These are phyloP conservation scores for Rasamsonia emersonii DNA, from an alignment of 2,329 filamentous ascomycete species.

Conservation along the genomic window DNA sequence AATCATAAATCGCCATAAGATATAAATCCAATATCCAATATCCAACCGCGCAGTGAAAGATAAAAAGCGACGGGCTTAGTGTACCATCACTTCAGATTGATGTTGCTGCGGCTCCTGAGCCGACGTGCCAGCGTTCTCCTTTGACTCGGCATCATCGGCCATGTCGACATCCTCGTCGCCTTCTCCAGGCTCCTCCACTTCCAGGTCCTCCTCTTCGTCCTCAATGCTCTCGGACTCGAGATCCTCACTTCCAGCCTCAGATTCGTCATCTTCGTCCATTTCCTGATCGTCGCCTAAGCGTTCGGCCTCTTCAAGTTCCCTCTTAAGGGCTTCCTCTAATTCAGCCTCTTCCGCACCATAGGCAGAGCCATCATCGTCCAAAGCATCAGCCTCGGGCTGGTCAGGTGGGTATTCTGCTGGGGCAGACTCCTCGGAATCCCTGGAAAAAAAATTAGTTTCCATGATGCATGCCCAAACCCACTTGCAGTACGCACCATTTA, in stretches of 20 bases:
- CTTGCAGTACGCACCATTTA: constrained; percentile 65
- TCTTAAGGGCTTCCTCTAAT: constrained; percentile 55
- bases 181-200: constrained; percentile 53
- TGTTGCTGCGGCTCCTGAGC: constrained; percentile 20
- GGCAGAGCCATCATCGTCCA: constrained; percentile 70
- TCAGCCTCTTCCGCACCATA: constrained; percentile 89
- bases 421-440: constrained; percentile 96
- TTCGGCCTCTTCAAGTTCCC: constrained; percentile 42
- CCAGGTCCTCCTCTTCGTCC: constrained; percentile 60
- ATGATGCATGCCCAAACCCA: no score
- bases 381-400: constrained; percentile 86
- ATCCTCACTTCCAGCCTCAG: constrained; percentile 69
- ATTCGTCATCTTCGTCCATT: constrained; percentile 63
- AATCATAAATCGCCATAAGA: neutral
- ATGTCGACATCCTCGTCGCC: constrained; percentile 51
- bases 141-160: constrained; percentile 44
- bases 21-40: constrained; percentile 8
- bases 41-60: constrained; percentile 6
- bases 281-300: constrained; percentile 55
- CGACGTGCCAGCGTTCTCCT: constrained; percentile 22
- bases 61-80: constrained; percentile 20
- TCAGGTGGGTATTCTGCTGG: constrained; percentile 95
- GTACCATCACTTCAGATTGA: constrained; percentile 39
- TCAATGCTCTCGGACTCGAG: constrained; percentile 69
- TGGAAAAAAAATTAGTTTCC: constrained; percentile 32